Evolutionary conservation across 768 basidiomycete species (phyloP), one percentile per base, ranked within the genome.

Genomic region (Paxillus involutus): DNA sequence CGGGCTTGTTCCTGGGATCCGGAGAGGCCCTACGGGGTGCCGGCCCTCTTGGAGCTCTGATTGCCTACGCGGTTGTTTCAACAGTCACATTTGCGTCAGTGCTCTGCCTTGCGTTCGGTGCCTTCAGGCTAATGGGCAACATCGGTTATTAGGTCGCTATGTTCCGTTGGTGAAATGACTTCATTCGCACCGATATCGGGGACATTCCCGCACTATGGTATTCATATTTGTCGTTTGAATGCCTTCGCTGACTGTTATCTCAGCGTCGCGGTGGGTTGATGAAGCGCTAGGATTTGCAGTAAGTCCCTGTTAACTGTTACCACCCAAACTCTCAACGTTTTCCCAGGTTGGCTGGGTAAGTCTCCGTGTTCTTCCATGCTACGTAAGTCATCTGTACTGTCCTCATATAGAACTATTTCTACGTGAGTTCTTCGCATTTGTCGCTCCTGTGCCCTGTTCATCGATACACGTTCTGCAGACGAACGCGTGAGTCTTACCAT

Each of bases 111-210:
- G n/a, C 6, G 66, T 75, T 3, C 64, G 74, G 77, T 55, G 9
- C 30, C 2, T 21, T 43, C 14, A 19, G 10, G 24, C 41, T 21
- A 13, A 21, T 14, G 7, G 44, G 29, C 36, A 47, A 44, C 5
- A 11, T 35, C 37, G 42, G 33, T 19, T 16, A 35, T 16, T 49
- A 83, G 81, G 6, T 81, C 84, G 4, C 70, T 89, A 13, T 85
- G 86, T 60, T 80, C 84, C 3, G 66, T 89, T 13, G 88, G 83
- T 33, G 89, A 91, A 71, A 86, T 91, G 88, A 86, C 88, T n/a
- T 82, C 85, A 4, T 81, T 82, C 70, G 88, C 87, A 1, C 89
- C 89, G 2, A 83, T 90, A 45, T 86, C 88, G 4, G 89, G 89
- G 16, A 85, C 86, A 0, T 90, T 89, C 65, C 86, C 87, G 17